Evolutionary conservation across 805 yeast genomes (phyloP).

Genomic region (Huiozyma sinensis): DNA sequence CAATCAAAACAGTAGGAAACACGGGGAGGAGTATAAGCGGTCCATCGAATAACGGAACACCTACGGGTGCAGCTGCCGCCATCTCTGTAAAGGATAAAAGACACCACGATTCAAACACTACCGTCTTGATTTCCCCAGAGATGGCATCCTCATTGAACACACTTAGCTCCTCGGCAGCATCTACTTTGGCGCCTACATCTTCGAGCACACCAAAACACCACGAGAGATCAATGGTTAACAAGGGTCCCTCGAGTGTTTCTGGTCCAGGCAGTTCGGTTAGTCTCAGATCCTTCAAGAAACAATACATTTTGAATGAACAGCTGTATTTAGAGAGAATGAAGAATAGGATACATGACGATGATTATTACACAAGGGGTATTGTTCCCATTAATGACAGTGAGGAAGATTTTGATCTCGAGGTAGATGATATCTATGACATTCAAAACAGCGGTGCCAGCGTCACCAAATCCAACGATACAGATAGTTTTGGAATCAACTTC

Average conservation of each 20-base stretch:
- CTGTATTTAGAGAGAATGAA: slow-evolving; percentile 54
- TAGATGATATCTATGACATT: slow-evolving; percentile 8
- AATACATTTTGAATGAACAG: slow-evolving; percentile 45
- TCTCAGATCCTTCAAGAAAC: slow-evolving; percentile 15
- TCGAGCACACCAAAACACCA: background rate
- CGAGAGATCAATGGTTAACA: background rate
- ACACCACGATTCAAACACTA: background rate
- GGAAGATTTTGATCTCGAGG: slow-evolving; percentile 12
- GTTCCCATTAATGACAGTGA: slow-evolving; percentile 28
- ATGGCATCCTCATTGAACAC: slow-evolving; percentile 1
- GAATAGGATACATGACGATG: slow-evolving; percentile 52
- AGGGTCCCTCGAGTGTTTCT: background rate
- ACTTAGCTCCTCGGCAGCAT: background rate
- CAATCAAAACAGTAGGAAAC: background rate
- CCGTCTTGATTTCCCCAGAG: slow-evolving; percentile 2
- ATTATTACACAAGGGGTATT: slow-evolving; percentile 57
- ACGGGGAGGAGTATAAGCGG: slow-evolving; percentile 1
- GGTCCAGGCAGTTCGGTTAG: slow-evolving; percentile 1
- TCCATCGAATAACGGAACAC: too few species aligned
- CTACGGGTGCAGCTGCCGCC: background rate
- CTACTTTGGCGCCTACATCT: background rate
- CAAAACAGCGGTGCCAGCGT: slow-evolving; percentile 8
- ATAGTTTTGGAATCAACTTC: slow-evolving; percentile 1
- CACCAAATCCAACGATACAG: slow-evolving; percentile 9
- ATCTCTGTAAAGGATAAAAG: background rate